phyloP scores from a whole-genome alignment of 208 protist species.

The Eutreptiella sp. region DNA sequence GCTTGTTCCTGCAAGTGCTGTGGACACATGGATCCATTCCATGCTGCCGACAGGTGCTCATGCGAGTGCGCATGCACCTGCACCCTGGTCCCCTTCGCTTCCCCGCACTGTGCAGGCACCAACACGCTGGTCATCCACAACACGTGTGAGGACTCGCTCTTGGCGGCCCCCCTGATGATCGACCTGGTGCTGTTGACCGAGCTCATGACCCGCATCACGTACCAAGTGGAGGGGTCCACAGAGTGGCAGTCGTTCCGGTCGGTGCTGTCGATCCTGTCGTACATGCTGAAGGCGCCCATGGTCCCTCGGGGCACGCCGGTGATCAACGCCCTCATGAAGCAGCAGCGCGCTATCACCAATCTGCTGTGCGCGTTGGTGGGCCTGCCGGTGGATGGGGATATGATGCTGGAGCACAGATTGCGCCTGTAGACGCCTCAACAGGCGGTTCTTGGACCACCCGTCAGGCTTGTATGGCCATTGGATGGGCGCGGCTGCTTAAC shows the following conservation, averaged over 20 bases:
- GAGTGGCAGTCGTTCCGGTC: conserved; percentile 75
- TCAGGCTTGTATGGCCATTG: no score
- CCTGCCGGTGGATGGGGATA: conserved; percentile 86
- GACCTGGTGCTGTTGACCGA: conserved; percentile 95
- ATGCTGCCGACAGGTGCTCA: no score
- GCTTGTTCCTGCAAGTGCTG: no score
- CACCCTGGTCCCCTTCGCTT: no score
- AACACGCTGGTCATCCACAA: conserved; percentile 93
- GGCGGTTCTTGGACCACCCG: no score
- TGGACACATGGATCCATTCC: no score
- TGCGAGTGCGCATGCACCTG: no score
- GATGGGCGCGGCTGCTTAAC: no score
- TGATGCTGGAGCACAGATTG: conserved; percentile 88
- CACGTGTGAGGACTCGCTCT: conserved; percentile 97
- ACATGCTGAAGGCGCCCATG: conserved; percentile 92
- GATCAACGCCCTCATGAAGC: conserved; percentile 94
- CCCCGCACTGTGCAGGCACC: no score
- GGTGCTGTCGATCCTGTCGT: conserved; percentile 90
- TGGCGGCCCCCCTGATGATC: conserved; percentile 96
- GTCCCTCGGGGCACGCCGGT: conserved; percentile 87
- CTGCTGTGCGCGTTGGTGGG: conserved; percentile 89
- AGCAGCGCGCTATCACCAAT: conserved; percentile 89
- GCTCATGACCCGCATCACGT: conserved; percentile 81
- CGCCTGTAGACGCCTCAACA: no score
- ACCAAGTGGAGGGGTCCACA: conserved; percentile 34